A percentile compares a stretch with the other conserved stretches of the same genome.
Conservation (phyloP, 345 rosid species). For the Eucalyptus leucophloia region DNA sequence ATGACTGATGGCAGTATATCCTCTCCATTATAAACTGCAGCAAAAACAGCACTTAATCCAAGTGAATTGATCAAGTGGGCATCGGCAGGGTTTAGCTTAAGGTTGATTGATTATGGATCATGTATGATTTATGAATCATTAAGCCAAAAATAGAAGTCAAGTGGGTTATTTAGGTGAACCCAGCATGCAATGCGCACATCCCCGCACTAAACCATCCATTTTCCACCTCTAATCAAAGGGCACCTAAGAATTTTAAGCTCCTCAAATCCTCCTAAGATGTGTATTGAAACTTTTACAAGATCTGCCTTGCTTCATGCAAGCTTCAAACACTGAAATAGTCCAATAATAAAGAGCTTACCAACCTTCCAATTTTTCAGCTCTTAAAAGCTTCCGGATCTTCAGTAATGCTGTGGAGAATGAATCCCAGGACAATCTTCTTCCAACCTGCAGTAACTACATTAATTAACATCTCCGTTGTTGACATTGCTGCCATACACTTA, state of each 20-base stretch:
- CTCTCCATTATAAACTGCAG: neutral
- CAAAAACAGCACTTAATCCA: neutral
- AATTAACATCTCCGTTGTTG: neutral
- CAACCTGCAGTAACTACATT: constrained; percentile 26
- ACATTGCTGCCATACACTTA: neutral
- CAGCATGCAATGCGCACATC: neutral
- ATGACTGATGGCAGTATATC: neutral
- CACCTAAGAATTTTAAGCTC: neutral
- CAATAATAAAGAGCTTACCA: neutral
- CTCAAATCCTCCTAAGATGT: neutral
- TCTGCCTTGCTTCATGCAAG: neutral
- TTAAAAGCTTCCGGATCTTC: constrained; percentile 39
- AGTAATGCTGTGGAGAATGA: constrained; percentile 41
- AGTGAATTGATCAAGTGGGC: neutral
- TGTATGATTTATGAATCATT: neutral
- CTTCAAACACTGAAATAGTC: neutral
- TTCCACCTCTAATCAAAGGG: neutral
- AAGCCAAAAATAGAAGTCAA: neutral
- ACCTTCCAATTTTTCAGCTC: constrained; percentile 46
- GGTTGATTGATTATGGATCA: neutral
- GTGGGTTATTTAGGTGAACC: neutral
- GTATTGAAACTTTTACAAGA: neutral
- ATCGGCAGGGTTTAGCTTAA: neutral
- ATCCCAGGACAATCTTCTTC: constrained; percentile 32
- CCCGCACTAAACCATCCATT: neutral